Base-by-base conservation (phyloP, 78 protist genomes). In the Guillardia theta region DNA sequence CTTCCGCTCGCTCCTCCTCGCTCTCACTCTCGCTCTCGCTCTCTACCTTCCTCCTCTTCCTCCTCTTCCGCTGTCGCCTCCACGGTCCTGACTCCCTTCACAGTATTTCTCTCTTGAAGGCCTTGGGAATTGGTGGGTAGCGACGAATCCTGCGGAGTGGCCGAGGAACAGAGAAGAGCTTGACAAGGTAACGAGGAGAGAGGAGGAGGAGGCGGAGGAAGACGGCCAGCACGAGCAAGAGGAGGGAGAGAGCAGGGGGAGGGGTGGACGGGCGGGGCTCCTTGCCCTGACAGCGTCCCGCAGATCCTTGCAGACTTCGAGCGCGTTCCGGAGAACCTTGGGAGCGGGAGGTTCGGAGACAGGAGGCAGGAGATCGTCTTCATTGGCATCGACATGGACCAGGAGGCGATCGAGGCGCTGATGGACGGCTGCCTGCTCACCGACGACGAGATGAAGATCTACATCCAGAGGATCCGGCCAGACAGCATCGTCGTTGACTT, bases 381-480 rank as follows among this genome's bases (percentile, higher is more conserved):
- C 45, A 70, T 70, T 18, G 78, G 78, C 36, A 5, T 64, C 41
- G 41, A 33, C 36, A 33, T 5, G 78, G 78, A 19, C 50, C 90
- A 78, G 90, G 50, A 45, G 45, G 90, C 44, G n/a, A 78, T 78
- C 90, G 90, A 78, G 90, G 90, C 33, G 90, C 90, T 78, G 50
- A 10, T 78, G 90, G 90, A 78, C 48, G 50, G 15, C 2, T 18
- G 44, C 44, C 90, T 78, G 50, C 90, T 78, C 48, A 41, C 90
- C 1, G 90, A 43, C 24, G 50, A 45, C 1, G 83, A 70, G 41
- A 70, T 70, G 83, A 4, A 53, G 18, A 53, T 53, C 12, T 53
- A 53, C 62, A 53, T 21, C 62, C 18, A 21, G 62, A 53, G 33
- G 18, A 53, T 53, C 33, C 33, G 33, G 62, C 33, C 33, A 53